Conservation (phyloP, 805 yeast genomes). For the Schizosaccharomyces osmophilus region DNA sequence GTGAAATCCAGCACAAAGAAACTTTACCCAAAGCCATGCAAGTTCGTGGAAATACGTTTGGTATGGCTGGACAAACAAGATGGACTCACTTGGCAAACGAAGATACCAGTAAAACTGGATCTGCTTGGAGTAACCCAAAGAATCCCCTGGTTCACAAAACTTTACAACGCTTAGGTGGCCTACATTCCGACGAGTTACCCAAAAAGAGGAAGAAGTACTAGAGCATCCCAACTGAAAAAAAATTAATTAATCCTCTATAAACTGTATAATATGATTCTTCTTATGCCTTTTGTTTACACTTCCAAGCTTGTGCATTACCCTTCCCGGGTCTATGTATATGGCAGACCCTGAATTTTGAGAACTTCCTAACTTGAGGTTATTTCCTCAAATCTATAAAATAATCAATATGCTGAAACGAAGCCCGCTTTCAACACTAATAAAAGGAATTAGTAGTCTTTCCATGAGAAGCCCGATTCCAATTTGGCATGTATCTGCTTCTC, state of each 20-base stretch:
- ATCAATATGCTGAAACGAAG: background rate
- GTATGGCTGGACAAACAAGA: slow-evolving; percentile 13
- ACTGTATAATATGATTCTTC: background rate
- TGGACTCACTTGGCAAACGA: slow-evolving; percentile 12
- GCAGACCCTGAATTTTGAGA: background rate
- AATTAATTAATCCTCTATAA: background rate
- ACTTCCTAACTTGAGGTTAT: background rate
- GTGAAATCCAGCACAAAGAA: slow-evolving; percentile 12
- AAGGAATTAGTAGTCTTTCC: background rate
- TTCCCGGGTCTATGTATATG: background rate
- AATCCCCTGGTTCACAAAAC: background rate
- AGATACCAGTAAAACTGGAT: slow-evolving; percentile 10
- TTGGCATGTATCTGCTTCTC: background rate
- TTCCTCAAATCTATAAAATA: background rate
- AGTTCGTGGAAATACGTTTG: slow-evolving; percentile 11
- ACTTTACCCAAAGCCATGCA: slow-evolving; percentile 12
- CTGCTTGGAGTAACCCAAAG: background rate
- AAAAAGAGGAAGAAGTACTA: background rate
- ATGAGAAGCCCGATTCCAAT: background rate
- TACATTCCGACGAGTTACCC: background rate
- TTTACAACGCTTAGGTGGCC: background rate
- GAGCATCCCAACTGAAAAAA: background rate
- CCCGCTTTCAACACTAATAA: background rate
- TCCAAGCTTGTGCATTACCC: background rate
- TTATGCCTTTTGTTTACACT: background rate